Evolutionary conservation across 768 basidiomycete genomes (phyloP).

Genomic region (Tricholomella constricta): DNA sequence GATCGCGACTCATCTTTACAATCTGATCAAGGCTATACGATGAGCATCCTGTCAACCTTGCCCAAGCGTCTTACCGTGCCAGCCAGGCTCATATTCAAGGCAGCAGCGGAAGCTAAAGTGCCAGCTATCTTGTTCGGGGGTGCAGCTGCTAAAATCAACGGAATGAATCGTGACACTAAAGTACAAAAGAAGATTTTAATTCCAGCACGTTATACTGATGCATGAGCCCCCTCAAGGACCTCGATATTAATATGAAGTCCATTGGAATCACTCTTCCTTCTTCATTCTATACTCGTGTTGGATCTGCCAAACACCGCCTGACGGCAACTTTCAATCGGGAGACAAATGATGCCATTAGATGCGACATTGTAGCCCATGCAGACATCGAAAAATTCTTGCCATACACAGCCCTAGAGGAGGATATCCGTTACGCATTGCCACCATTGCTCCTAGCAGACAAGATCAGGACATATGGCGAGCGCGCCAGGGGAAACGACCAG

Average conservation of each 20-base stretch:
- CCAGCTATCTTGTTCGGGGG: neutral
- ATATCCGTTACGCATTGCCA: neutral
- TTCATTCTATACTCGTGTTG: neutral
- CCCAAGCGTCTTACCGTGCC: neutral
- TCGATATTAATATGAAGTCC: neutral
- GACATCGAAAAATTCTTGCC: neutral
- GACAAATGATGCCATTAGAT: too few species aligned
- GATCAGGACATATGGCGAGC: neutral
- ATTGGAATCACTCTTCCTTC: neutral
- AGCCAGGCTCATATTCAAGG: neutral
- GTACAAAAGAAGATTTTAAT: neutral
- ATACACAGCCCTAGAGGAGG: neutral
- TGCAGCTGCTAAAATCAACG: neutral
- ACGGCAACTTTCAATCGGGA: neutral
- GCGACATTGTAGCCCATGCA: too few species aligned
- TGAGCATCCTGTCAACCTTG: neutral
- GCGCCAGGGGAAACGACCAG: neutral
- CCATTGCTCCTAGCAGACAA: neutral
- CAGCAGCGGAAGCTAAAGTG: neutral
- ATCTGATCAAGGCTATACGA: too few species aligned
- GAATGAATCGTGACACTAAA: neutral
- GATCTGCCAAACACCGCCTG: neutral
- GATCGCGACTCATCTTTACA: too few species aligned
- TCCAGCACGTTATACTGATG: neutral
- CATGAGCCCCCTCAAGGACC: neutral